A percentile compares a stretch with the other conserved stretches of the same genome.
These are phyloP conservation scores for Lachancea fermentati DNA, from an alignment of 805 yeast species.

Conservation along the genomic window DNA sequence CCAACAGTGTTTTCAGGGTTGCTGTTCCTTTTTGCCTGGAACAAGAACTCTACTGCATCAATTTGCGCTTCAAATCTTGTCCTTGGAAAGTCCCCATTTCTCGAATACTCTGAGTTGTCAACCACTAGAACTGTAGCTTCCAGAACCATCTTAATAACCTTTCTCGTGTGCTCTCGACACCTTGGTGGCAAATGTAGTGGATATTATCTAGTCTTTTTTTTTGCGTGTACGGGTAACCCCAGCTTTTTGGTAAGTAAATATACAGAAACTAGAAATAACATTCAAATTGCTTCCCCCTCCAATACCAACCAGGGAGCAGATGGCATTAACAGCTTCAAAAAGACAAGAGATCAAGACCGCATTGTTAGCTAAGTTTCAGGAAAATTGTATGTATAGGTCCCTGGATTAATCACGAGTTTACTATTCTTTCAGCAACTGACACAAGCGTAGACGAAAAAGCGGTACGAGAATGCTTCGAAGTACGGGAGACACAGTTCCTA, in stretches of 20 bases:
- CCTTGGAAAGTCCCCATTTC: slow-evolving; percentile 91
- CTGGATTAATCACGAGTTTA: too few relatives aligned
- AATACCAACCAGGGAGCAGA: background rate
- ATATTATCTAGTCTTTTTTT: background rate
- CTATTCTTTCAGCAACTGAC: background rate
- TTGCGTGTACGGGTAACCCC: background rate
- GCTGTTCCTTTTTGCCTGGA: slow-evolving; percentile 75
- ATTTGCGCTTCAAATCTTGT: slow-evolving; percentile 89
- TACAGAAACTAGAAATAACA: too few relatives aligned
- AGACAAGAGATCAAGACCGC: background rate
- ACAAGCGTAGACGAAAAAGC: background rate
- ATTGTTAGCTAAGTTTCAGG: background rate
- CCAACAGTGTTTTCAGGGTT: slow-evolving; percentile 97
- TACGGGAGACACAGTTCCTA: slow-evolving; percentile 1
- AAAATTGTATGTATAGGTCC: background rate
- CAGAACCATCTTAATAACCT: slow-evolving; percentile 56
- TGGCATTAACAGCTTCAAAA: background rate
- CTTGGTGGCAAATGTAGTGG: slow-evolving; percentile 4
- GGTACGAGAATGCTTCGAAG: slow-evolving; percentile 4
- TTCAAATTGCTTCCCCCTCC: background rate
- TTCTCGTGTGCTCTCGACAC: background rate
- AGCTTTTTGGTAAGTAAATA: background rate
- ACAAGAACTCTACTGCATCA: slow-evolving; percentile 81
- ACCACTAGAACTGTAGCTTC: slow-evolving; percentile 95
- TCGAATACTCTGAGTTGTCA: slow-evolving; percentile 92